These are phyloP conservation scores for Aspergillus nomiae DNA, from an alignment of 2,329 filamentous ascomycete species.

Conservation along the genomic window DNA sequence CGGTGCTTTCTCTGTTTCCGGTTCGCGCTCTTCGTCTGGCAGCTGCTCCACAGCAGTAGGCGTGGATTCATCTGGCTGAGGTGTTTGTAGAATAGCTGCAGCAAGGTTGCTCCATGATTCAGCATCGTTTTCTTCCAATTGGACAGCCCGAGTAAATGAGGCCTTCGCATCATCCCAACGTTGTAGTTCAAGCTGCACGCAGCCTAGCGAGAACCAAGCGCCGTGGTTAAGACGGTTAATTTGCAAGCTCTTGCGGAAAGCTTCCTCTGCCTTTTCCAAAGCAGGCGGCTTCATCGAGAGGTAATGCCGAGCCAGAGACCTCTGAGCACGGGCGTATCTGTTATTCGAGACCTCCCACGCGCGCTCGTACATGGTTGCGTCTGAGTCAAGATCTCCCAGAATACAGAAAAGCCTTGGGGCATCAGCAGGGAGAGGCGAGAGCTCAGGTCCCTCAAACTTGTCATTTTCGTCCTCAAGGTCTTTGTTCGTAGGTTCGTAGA, in stretches of 20 bases:
- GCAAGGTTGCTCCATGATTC: constrained; percentile 95
- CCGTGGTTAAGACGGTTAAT: constrained; percentile 80
- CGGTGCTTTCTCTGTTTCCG: constrained; percentile 24
- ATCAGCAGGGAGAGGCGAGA: constrained; percentile 72
- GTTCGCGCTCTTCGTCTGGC: constrained; percentile 27
- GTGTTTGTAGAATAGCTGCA: constrained; percentile 68
- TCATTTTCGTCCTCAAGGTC: constrained; percentile 54
- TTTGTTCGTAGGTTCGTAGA: constrained; percentile 67
- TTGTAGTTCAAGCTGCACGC: constrained; percentile 77
- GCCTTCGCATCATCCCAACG: constrained; percentile 78
- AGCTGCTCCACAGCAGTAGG: constrained; percentile 27
- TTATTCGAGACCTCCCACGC: constrained; percentile 84
- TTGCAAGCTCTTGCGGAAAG: constrained; percentile 74
- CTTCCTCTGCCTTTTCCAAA: constrained; percentile 69
- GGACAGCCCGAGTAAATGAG: constrained; percentile 80
- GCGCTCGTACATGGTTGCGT: constrained; percentile 74
- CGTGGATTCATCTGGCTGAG: constrained; percentile 34
- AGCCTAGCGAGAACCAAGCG: constrained; percentile 88
- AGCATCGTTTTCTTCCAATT: constrained; percentile 83
- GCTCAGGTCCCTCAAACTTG: constrained; percentile 67
- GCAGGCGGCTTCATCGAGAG: constrained; percentile 63
- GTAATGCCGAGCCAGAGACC: constrained; percentile 79
- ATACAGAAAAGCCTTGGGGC: constrained; percentile 91
- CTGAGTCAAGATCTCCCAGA: constrained; percentile 80
- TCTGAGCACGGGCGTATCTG: constrained; percentile 83